Evolutionary conservation across 1,284 basidiomycete genomes (phyloP).

Genomic region (Agroathelia rolfsii): DNA sequence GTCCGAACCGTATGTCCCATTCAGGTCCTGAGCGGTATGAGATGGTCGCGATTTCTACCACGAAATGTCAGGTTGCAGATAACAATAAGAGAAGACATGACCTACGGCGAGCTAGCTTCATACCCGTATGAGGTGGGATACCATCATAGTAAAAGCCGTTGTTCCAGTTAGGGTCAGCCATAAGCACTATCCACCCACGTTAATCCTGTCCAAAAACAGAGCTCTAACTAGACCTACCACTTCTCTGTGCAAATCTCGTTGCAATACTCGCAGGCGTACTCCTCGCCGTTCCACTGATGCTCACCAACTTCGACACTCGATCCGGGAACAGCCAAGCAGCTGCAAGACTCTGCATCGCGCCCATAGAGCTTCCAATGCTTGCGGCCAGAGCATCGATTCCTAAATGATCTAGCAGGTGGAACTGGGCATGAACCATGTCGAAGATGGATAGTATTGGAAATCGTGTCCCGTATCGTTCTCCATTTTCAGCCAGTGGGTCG

Average conservation of each 20-base stretch:
- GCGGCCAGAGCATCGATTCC: constrained; percentile 85
- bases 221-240: constrained; percentile 45
- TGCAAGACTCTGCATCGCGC: constrained; percentile 96
- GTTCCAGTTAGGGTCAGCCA: constrained; percentile 99
- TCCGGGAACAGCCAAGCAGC: constrained; percentile 89
- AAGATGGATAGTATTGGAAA: constrained; percentile 93
- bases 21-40: constrained; percentile 98
- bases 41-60: constrained; percentile 92
- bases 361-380: constrained; percentile 91
- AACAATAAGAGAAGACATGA: constrained; percentile 12
- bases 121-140: constrained; percentile 93
- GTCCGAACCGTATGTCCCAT: constrained; percentile 95
- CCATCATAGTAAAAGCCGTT: constrained; percentile 95
- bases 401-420: constrained; percentile 76
- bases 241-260: constrained; percentile 92
- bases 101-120: constrained; percentile 96
- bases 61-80: constrained; percentile 2
- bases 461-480: constrained; percentile 75
- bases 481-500: constrained; percentile 57
- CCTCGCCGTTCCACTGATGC: constrained; percentile 89
- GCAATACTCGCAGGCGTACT: constrained; percentile 89
- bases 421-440: constrained; percentile 96
- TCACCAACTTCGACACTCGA: constrained; percentile 82
- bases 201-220: too few species aligned
- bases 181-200: constrained; percentile 65